Evolutionary conservation across 805 yeast species (phyloP), one percentile per base, ranked within the genome.

Genomic region (Debaryomyces castellii): DNA sequence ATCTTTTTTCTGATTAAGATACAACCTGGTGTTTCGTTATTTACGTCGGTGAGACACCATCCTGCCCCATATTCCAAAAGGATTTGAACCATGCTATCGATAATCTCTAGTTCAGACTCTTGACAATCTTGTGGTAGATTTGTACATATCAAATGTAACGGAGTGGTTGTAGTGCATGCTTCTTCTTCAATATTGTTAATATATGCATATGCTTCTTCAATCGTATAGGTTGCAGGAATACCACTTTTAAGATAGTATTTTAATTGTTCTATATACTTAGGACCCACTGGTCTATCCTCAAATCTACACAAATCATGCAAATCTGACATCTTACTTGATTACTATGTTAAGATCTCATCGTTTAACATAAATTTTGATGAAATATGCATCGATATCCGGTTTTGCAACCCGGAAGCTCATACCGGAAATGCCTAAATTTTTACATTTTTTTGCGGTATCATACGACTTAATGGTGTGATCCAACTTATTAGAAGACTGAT

Each of bases 11-110:
- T 77, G 30, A 76, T 64, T 20, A 91, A 71, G 6, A 90, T 76
- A 63, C 96, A 91, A 2, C 96, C 98, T 0, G 97, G 89, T 0
- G 97, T 88, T 50, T 83, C 83, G 52, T 81, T 74, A 43, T 83
- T 78, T 47, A 73, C 77, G 61, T 90, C 95, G 2, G 82, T 70
- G 54, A 87, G 73, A 63, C 86, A 84, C 97, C 97, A 91, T 8
- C 95, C 96, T 0, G 96, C 96, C 23, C 97, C 97, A 60, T 82
- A 85, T 58, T 87, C 82, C 52, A 91, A 84, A 47, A 91, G 64
- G 17, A 72, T 75, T 23, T 80, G 79, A 47, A 89, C 81, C 81
- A 91, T 74, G 10, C 66, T 62, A 25, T 67, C 47, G 0, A 83
- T 75, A 1, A 80, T 71, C 2, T 39, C 41, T 0, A 60, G 51